phyloP scores from a whole-genome alignment of 2,329 filamentous ascomycete species.

The Exserohilum rostratum region DNA sequence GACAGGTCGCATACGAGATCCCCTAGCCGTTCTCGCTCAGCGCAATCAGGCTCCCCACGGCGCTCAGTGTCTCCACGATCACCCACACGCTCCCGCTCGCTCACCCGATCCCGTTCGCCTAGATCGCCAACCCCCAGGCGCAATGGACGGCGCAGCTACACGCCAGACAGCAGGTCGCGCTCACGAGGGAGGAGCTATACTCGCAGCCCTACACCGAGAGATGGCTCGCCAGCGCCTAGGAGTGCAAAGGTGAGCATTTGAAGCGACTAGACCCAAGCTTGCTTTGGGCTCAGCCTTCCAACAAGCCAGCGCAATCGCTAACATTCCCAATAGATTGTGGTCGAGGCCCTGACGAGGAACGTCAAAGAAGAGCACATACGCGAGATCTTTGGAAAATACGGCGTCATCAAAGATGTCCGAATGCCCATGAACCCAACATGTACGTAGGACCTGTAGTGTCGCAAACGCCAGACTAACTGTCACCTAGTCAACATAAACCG shows the following conservation, averaged over 20 bases:
- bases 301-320: neutral
- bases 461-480: constrained; percentile 8
- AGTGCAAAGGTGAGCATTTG: constrained; percentile 46
- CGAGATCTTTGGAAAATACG: constrained; percentile 92
- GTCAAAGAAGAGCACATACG: constrained; percentile 85
- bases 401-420: constrained; percentile 83
- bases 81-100: constrained; percentile 44
- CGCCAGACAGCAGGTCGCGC: constrained; percentile 35
- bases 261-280: neutral
- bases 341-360: constrained; percentile 95
- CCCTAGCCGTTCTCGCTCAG: constrained; percentile 29
- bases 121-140: constrained; percentile 37
- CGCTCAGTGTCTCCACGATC: constrained; percentile 49
- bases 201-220: constrained; percentile 44
- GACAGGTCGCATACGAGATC: constrained; percentile 48
- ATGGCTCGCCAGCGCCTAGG: constrained; percentile 40
- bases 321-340: constrained; percentile 71
- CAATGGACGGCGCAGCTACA: constrained; percentile 47
- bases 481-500: constrained; percentile 80
- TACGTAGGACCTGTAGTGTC: constrained; percentile 53
- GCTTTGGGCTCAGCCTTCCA: constrained; percentile 2
- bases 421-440: constrained; percentile 87
- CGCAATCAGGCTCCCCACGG: constrained; percentile 39
- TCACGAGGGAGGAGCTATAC: constrained; percentile 44
- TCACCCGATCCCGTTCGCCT: constrained; percentile 37